A percentile compares a stretch with the other conserved stretches of the same genome.
Conservation (phyloP, 177 flowering plant species). For the Vitis hybrid region DNA sequence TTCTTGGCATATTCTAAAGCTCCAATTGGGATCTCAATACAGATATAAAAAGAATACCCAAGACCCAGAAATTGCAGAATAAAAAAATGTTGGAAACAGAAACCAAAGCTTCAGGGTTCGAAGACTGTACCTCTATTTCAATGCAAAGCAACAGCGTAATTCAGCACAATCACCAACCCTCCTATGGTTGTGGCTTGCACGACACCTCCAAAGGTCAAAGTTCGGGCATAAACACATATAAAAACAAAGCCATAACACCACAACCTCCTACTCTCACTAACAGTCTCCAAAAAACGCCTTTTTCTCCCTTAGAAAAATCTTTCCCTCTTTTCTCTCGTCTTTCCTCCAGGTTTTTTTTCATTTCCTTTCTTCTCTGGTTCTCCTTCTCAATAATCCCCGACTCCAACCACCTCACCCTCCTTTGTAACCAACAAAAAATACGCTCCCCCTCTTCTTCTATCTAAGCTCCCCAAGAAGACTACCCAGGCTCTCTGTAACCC, state of each 20-base stretch:
- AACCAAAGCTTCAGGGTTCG: slow-evolving; percentile 23
- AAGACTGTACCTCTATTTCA: slow-evolving; percentile 44
- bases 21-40: slow-evolving; percentile 17
- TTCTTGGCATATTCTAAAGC: slow-evolving; percentile 10
- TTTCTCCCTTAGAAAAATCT: too few species aligned
- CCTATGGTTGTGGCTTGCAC: slow-evolving; percentile 23
- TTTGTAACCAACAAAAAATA: too few species aligned
- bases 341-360: too few species aligned
- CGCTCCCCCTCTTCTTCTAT: too few species aligned
- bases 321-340: too few species aligned
- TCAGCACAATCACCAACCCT: slow-evolving; percentile 49
- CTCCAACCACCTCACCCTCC: too few species aligned
- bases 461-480: too few species aligned
- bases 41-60: slow-evolving; percentile 8
- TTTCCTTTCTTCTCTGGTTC: too few species aligned
- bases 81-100: slow-evolving; percentile 25
- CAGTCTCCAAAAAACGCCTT: too few species aligned
- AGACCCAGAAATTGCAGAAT: slow-evolving; percentile 18
- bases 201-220: slow-evolving; percentile 19
- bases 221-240: slow-evolving; percentile 1
- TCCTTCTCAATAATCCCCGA: too few species aligned
- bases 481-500: too few species aligned
- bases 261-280: not conserved
- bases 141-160: slow-evolving; percentile 28
- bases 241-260: slow-evolving; percentile 12